Evolutionary conservation across 2,329 filamentous ascomycete genomes (phyloP).

Genomic region (Fusarium sp.): DNA sequence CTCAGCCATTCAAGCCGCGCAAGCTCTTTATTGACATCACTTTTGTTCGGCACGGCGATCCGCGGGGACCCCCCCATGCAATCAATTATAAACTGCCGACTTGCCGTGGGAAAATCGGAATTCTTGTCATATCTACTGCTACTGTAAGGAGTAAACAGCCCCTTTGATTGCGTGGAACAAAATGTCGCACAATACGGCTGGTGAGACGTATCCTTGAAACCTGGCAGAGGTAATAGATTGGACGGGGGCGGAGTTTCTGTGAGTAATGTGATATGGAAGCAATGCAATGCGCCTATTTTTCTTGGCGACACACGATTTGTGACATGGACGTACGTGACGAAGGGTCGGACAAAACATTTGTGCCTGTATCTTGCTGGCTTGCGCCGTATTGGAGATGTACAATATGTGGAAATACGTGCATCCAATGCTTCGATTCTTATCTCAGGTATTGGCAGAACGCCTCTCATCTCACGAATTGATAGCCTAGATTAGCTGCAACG

Average conservation of each 20-base stretch:
- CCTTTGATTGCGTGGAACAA: slow-evolving; percentile 1
- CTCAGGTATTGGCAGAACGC: background rate
- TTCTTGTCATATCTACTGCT: background rate
- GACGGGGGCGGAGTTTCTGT: background rate
- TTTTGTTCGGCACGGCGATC: slow-evolving; percentile 5
- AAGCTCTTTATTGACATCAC: slow-evolving; percentile 9
- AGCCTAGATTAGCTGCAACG: background rate
- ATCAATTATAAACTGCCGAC: background rate
- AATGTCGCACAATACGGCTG: slow-evolving; percentile 1
- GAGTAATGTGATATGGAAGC: background rate
- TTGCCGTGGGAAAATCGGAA: background rate
- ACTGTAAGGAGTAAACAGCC: background rate
- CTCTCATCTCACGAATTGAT: background rate
- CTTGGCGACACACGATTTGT: slow-evolving; percentile 1
- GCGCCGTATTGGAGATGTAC: background rate
- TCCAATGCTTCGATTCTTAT: background rate
- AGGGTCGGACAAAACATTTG: background rate
- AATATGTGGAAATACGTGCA: background rate
- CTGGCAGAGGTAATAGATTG: background rate
- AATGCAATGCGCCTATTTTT: slow-evolving; percentile 5
- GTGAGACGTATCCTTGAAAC: slow-evolving; percentile 25
- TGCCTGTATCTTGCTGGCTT: background rate
- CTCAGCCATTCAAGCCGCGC: slow-evolving; percentile 6
- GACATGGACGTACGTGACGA: background rate
- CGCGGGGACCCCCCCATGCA: background rate